phyloP scores from a whole-genome alignment of 1,139 yeast species.

The Torulaspora pretoriensis region DNA sequence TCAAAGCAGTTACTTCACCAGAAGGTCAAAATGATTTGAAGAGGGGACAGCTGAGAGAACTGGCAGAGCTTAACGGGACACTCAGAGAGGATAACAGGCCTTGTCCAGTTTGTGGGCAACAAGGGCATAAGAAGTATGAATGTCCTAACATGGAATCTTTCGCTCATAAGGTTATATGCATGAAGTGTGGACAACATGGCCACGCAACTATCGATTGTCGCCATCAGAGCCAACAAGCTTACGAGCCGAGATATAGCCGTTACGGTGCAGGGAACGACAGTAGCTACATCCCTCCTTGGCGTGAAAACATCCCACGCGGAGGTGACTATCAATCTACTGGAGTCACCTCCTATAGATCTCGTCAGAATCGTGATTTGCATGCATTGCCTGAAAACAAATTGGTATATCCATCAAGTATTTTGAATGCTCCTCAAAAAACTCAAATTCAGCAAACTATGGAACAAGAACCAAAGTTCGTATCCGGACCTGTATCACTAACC shows the following conservation, averaged over 20 bases:
- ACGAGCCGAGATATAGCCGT: constrained; percentile 16
- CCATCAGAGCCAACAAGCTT: constrained; percentile 25
- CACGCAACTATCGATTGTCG: constrained; percentile 89
- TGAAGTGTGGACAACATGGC: constrained; percentile 75
- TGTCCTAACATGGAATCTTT: constrained; percentile 55
- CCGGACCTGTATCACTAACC: neutral
- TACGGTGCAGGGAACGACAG: constrained; percentile 5
- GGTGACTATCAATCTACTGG: neutral
- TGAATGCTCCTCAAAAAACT: too few species aligned
- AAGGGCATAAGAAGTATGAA: constrained; percentile 58
- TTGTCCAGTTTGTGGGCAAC: constrained; percentile 53
- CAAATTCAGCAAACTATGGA: neutral
- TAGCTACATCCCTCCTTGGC: constrained; percentile 3
- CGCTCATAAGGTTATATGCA: constrained; percentile 62
- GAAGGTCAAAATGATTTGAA: constrained; percentile 91
- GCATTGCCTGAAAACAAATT: neutral
- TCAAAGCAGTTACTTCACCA: constrained; percentile 82
- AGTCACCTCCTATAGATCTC: constrained; percentile 8
- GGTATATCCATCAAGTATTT: too few species aligned
- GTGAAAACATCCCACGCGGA: neutral
- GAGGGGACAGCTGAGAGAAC: constrained; percentile 82
- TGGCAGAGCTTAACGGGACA: constrained; percentile 93
- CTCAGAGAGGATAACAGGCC: constrained; percentile 73
- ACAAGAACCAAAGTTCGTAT: neutral
- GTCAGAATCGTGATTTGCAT: constrained; percentile 3